Base-by-base conservation (phyloP, 1,284 basidiomycete genomes). In the Sanguinoderma infundibulare region DNA sequence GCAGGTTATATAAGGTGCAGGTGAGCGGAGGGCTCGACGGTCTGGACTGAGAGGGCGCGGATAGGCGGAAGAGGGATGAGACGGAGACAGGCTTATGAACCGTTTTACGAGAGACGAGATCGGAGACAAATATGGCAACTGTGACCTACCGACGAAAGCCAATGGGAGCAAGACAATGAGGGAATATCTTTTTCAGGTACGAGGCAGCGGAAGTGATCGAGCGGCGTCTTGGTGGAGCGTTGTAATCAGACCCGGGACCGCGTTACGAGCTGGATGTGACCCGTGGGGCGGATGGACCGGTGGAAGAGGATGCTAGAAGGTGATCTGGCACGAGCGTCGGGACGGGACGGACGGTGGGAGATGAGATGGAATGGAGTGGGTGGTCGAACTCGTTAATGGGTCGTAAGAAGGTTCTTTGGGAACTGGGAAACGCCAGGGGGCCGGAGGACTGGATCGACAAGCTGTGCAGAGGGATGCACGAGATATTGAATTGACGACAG, bases 191-290 rank as follows among this genome's bases (percentile, higher is more conserved):
- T 61, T 59, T 59, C 61, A 63, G 65, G 65, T 55, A 66, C 64
- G 57, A 10, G 49, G 51, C 53, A 59, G 62, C 61, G 65, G 65
- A 63, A 44, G 65, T 59, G 65, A 66, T 66, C 65, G 65, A 53
- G 59, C 35, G 62, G 57, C 44, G 46, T 38, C 39, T 49, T 47
- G 57, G 59, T 63, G 61, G 59, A 55, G 64, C 57, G 46, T 61
- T 39, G 44, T 60, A 60, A 62, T 56, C 53, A 62, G 53, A 50
- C 52, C 61, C 58, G 59, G 35, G 24, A 36, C 24, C 14, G 40
- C 28, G 26, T 36, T 55, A 49, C 47, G 26, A 22, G 54, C 32
- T 24, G 26, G 20, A 36, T 20, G 14, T 36, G 20, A 32, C 14
- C 24, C 15, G 24, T 17, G 36, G 47, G 14, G 40, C 26, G 34